Percentiles rank a stretch among this genome's conserved stretches.
These are phyloP conservation scores for Penicillium digitatum DNA, from an alignment of 2,329 filamentous ascomycete species.

Conservation along the genomic window DNA sequence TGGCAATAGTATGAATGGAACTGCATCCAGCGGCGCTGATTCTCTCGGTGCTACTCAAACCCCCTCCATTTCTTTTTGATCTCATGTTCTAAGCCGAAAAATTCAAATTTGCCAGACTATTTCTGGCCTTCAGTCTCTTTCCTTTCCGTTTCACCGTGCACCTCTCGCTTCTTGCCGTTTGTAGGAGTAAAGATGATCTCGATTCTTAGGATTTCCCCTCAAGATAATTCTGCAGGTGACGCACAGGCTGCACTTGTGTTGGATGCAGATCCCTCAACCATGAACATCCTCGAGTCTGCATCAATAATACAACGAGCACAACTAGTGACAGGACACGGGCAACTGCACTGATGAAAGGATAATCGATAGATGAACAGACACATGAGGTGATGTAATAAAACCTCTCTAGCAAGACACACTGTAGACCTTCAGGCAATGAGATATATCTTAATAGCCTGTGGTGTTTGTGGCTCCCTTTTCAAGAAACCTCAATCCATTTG, in stretches of 20 bases:
- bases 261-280: too few species aligned
- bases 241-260: background rate
- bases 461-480: background rate
- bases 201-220: background rate
- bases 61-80: background rate
- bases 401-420: too few species aligned
- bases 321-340: background rate
- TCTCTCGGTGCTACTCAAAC: background rate
- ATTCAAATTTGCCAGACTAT: background rate
- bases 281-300: background rate
- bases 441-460: background rate
- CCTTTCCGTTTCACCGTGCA: background rate
- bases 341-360: background rate
- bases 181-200: background rate
- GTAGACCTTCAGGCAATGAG: too few species aligned
- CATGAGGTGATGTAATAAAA: background rate
- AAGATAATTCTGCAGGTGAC: background rate
- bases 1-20: slow-evolving; percentile 53
- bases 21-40: slow-evolving; percentile 50
- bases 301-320: background rate
- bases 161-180: background rate
- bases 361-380: too few species aligned
- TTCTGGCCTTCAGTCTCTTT: background rate
- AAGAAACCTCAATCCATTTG: background rate
- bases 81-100: background rate